Conservation (phyloP, 371 early-diverging fungal species). For the Syncephalis plumigaleata region DNA sequence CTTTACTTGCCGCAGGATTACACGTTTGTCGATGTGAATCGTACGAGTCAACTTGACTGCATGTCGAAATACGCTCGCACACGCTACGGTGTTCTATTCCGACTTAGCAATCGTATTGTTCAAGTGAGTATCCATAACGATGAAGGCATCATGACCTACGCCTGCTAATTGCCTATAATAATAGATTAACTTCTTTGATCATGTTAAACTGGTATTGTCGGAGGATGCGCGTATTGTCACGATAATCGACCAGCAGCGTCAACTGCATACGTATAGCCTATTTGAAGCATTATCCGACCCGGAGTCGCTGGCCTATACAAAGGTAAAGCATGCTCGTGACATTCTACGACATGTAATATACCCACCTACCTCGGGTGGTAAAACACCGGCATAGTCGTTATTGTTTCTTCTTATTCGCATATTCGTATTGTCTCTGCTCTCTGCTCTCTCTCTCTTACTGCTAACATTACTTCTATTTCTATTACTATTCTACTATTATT, state of each 20-base stretch:
- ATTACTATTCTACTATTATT: too few species aligned
- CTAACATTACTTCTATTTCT: too few species aligned
- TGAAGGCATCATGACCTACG: neutral
- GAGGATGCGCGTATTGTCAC: conserved; percentile 27
- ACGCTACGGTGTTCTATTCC: conserved; percentile 46
- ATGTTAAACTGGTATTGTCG: conserved; percentile 47
- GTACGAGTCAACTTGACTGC: conserved; percentile 18
- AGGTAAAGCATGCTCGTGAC: too few species aligned
- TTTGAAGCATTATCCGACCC: conserved; percentile 1
- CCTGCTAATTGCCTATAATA: neutral
- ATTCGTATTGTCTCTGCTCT: too few species aligned
- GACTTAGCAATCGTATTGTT: conserved; percentile 44
- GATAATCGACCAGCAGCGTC: conserved; percentile 22
- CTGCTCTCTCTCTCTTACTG: too few species aligned
- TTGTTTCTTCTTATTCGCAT: too few species aligned
- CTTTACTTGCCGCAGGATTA: conserved; percentile 15
- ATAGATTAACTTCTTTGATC: conserved; percentile 59
- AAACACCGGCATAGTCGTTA: too few species aligned
- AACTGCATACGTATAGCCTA: conserved; percentile 12
- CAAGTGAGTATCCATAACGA: conserved; percentile 35
- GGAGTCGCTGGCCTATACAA: too few species aligned
- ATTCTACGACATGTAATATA: too few species aligned
- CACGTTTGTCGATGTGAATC: conserved; percentile 7
- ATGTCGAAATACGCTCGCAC: conserved; percentile 47
- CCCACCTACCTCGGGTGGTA: too few species aligned